Base-by-base conservation (phyloP, 1,284 basidiomycete species). In the Tilletia horrida region DNA sequence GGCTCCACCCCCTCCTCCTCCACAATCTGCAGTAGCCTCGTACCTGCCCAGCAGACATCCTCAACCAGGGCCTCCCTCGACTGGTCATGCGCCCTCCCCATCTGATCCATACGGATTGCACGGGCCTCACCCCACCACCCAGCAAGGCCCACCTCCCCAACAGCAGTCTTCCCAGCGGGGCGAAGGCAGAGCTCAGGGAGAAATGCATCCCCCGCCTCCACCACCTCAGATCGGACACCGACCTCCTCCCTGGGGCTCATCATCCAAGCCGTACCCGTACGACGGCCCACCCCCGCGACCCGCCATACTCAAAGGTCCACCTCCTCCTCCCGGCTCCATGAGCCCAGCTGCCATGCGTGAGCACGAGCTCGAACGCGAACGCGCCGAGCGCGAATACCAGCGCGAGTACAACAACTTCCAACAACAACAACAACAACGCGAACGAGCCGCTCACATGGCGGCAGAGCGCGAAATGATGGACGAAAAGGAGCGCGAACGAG, bases 401-500 rank as follows among this genome's bases (percentile, higher is more conserved):
- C 35, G 35, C 35, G 35, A 40, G 11, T 40, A 40, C 35, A 40
- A 40, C 35, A 40, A 40, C 35, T 40, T 40, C 35, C 35, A 40
- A 40, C 35, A 40, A 40, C 35, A 11, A 4, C 6, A 40, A 40
- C 35, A 40, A 40, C 35, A 40, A 40, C 35, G 35, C 35, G 35
- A 40, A 40, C 35, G 35, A 4, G 35, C 35, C 7, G 45, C 21
- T 18, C 45, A 48, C 16, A 23, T 48, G 18, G 45, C 16, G 16
- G 45, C 45, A 16, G 67, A 13, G 63, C 47, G 69, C 69, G 16
- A 69, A 62, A 43, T 69, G 70, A 35, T 70, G 21, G 66, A 69
- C n/a, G 70, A 73, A 23, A 71, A 70, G 70, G 72, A 73, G 43
- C 70, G 70, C 40, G 72, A 73, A 43, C 40, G 72, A 13, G 72